These are phyloP conservation scores for Plectosphaerella cucumerina DNA, from an alignment of 2,329 filamentous ascomycete species.

Conservation along the genomic window DNA sequence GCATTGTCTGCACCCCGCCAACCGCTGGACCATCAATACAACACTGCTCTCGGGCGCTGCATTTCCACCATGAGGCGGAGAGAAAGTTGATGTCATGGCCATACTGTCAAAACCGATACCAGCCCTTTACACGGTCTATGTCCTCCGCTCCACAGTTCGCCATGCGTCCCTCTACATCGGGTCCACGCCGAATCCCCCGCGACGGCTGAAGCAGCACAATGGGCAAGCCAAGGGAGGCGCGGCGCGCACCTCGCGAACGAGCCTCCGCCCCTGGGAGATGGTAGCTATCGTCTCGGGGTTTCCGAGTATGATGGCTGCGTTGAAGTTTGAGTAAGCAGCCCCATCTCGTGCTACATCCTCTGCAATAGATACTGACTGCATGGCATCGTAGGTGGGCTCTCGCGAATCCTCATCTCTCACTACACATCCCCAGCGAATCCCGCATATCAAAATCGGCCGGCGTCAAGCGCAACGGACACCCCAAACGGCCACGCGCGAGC, in stretches of 20 bases:
- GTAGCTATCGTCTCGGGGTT: constrained; percentile 83
- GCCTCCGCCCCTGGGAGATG: constrained; percentile 86
- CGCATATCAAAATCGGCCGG: constrained; percentile 51
- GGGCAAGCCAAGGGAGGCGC: constrained; percentile 79
- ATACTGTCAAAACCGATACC: constrained; percentile 60
- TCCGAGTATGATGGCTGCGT: constrained; percentile 76
- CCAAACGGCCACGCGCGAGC: constrained; percentile 53
- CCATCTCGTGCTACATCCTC: background rate
- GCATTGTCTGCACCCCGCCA: background rate
- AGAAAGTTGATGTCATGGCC: constrained; percentile 28
- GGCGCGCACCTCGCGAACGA: constrained; percentile 63
- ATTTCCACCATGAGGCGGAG: constrained; percentile 10
- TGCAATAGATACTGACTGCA: background rate
- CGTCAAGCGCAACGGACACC: constrained; percentile 48
- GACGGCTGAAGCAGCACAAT: constrained; percentile 89
- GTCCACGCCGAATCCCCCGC: constrained; percentile 81
- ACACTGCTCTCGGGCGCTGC: background rate
- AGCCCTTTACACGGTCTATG: constrained; percentile 88
- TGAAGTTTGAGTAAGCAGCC: constrained; percentile 84
- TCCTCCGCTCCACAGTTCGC: constrained; percentile 77
- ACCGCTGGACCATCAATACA: background rate
- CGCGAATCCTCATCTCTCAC: constrained; percentile 76
- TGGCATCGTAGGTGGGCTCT: constrained; percentile 73
- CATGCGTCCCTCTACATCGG: constrained; percentile 79
- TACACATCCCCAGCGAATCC: constrained; percentile 66